Evolutionary conservation across 23 red algal species (phyloP), one percentile per base, ranked within the genome.

Genomic region (Agarophyton chilense): DNA sequence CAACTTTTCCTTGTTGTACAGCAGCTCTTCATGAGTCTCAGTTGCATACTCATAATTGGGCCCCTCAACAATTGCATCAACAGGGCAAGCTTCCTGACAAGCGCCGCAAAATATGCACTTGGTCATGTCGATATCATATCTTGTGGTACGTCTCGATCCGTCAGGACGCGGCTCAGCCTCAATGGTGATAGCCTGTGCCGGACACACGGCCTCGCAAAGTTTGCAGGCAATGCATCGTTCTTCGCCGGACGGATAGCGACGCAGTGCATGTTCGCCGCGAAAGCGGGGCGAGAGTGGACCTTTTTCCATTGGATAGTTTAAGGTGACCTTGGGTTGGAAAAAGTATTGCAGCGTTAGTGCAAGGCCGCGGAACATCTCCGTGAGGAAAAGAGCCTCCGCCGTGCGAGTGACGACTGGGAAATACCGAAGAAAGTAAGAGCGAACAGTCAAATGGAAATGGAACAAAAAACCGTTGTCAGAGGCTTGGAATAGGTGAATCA

Each of bases 21-120:
- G 77, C 55, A 99, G 49, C 87, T 99, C 97, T 72, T 99, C 97
- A 73, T 99, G 97, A 10, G 97, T 99, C 88, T 99, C 97, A 8
- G 93, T 95, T 3, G 97, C 97, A 42, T 95, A 95, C 87, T 99
- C 97, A 29, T 87, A 94, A 40, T 95, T 99, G 56, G 97, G 97
- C 13, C 92, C 89, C 51, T 99, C 97, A 18, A 99, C 97, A 76
- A 99, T 99, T 40, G 97, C 97, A 53, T 99, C 97, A 58, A 99
- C 97, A 16, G 97, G 97, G 50, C 97, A 99, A 57, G 97, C 97
- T 36, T 99, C 97, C 86, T 99, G 97, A 67, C 97, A 99, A 63
- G 95, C 79, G 29, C 97, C 97, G 78, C 97, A 99, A 42, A 94
- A 99, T 39, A 99, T 99, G 86, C 97, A 99, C 86, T 99, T 99